These are phyloP conservation scores for Basipetospora chlamydospora DNA, from an alignment of 2,329 filamentous ascomycete species.

Conservation along the genomic window DNA sequence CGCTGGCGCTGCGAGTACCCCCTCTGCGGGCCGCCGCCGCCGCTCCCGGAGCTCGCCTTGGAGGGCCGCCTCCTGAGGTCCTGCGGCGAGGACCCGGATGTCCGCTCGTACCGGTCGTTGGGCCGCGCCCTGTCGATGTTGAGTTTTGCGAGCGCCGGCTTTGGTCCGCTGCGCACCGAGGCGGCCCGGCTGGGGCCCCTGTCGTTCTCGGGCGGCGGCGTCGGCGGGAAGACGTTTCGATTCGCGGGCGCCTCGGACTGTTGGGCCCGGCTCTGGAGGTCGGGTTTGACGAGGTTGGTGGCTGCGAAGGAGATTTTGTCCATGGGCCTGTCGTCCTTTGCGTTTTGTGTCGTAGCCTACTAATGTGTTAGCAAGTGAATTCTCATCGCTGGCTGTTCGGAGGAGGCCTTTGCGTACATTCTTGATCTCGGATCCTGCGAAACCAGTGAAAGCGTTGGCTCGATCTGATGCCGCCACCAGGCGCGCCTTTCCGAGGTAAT, in stretches of 20 bases:
- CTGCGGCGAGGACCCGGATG: conserved; percentile 29
- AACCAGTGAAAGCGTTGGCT: conserved; percentile 68
- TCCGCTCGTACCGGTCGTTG: conserved; percentile 40
- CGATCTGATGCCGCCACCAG: conserved; percentile 79
- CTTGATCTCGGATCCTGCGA: conserved; percentile 65
- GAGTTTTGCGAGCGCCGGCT: conserved; percentile 46
- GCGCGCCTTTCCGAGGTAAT: conserved; percentile 92
- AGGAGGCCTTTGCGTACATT: conserved; percentile 32
- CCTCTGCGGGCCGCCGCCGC: conserved; percentile 7
- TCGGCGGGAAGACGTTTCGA: conserved; percentile 86
- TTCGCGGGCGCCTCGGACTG: conserved; percentile 71
- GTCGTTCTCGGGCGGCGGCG: conserved; percentile 87
- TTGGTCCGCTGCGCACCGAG: conserved; percentile 47
- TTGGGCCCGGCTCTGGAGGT: conserved; percentile 64
- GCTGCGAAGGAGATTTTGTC: conserved; percentile 86
- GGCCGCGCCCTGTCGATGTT: conserved; percentile 43
- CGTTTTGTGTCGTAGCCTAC: too few species aligned
- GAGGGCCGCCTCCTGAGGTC: conserved; percentile 12
- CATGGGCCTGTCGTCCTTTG: conserved; percentile 64
- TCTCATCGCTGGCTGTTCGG: conserved; percentile 3
- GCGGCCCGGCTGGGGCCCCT: conserved; percentile 41
- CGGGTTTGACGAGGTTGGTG: conserved; percentile 81
- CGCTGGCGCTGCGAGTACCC: conserved; percentile 6
- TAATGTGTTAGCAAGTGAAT: conserved; percentile 11
- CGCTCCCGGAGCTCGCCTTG: conserved; percentile 1